Percentiles rank a stretch among this genome's conserved stretches.
Evolutionary conservation across 2,329 filamentous ascomycete genomes (phyloP).

Genomic region (Botrytis pseudocinerea): DNA sequence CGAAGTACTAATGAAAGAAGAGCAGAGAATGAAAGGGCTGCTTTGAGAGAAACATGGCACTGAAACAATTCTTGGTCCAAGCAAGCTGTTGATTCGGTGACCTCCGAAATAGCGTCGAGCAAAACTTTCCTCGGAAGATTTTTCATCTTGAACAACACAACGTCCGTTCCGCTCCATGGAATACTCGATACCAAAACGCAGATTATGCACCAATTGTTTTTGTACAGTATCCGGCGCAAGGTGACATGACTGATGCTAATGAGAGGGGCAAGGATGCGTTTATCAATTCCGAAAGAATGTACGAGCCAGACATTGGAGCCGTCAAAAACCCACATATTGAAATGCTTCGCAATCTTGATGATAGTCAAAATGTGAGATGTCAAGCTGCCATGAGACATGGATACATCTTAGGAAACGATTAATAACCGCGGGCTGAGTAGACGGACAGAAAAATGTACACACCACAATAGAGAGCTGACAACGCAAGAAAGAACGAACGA

Average conservation of each 20-base stretch:
- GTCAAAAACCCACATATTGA: not conserved
- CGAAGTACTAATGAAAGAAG: not conserved
- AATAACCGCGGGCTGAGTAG: not conserved
- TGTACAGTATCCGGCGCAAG: conserved; percentile 2
- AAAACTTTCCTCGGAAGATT: conserved; percentile 2
- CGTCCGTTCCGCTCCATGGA: conserved; percentile 18
- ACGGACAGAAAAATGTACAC: not conserved
- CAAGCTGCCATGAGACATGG: conserved; percentile 13
- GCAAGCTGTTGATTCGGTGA: conserved; percentile 13
- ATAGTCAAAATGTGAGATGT: conserved; percentile 2
- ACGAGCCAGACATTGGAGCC: not conserved
- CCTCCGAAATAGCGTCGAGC: conserved; percentile 3
- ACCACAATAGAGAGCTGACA: not conserved
- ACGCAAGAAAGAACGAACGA: not conserved
- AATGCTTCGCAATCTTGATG: not conserved
- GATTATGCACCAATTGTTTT: conserved; percentile 14
- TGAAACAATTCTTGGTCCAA: not conserved
- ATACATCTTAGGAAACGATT: not conserved
- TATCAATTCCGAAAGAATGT: not conserved
- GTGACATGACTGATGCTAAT: not conserved
- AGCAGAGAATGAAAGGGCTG: not conserved
- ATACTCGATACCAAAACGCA: conserved; percentile 4
- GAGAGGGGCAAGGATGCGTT: not conserved
- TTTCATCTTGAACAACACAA: conserved; percentile 11
- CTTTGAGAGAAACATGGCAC: not conserved